Conservation (phyloP, 2,329 filamentous ascomycete genomes). For the Sporothrix pseudoabietina region DNA sequence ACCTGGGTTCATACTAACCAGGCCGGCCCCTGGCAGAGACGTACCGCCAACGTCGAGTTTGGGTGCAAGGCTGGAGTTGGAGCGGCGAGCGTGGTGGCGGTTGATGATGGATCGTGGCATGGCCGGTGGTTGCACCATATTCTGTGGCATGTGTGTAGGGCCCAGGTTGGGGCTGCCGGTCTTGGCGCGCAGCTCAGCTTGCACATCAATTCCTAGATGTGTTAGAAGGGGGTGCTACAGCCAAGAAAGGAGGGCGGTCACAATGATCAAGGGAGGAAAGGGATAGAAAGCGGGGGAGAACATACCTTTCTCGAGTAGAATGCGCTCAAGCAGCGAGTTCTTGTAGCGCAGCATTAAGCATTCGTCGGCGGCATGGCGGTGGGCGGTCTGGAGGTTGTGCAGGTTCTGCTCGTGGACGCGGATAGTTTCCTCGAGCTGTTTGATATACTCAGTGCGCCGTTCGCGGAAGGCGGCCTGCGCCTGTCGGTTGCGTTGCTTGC, state of each 20-base stretch:
- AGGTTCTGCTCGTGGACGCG: conserved; percentile 94
- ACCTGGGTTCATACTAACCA: conserved; percentile 37
- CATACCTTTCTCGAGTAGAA: conserved; percentile 91
- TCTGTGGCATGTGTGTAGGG: conserved; percentile 68
- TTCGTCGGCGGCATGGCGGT: conserved; percentile 92
- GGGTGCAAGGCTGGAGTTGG: conserved; percentile 72
- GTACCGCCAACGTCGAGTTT: conserved; percentile 63
- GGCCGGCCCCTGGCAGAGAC: conserved; percentile 48
- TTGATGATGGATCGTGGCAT: conserved; percentile 81
- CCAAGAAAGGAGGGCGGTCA: background rate
- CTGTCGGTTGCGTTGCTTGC: conserved; percentile 95
- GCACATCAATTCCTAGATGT: conserved; percentile 83
- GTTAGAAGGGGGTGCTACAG: conserved; percentile 5
- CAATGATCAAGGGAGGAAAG: background rate
- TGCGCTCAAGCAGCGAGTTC: conserved; percentile 92
- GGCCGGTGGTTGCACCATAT: conserved; percentile 70
- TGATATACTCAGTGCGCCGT: conserved; percentile 97
- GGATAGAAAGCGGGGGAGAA: background rate
- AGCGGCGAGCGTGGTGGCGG: conserved; percentile 72
- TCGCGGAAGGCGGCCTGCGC: conserved; percentile 97
- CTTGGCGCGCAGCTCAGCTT: conserved; percentile 91
- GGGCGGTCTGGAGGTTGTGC: conserved; percentile 88
- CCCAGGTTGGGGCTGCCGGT: conserved; percentile 81
- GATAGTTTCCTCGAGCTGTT: conserved; percentile 96
- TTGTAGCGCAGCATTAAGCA: conserved; percentile 98